Evolutionary conservation across 306 rosid species (phyloP).

Genomic region (Medicago ruthenica): DNA sequence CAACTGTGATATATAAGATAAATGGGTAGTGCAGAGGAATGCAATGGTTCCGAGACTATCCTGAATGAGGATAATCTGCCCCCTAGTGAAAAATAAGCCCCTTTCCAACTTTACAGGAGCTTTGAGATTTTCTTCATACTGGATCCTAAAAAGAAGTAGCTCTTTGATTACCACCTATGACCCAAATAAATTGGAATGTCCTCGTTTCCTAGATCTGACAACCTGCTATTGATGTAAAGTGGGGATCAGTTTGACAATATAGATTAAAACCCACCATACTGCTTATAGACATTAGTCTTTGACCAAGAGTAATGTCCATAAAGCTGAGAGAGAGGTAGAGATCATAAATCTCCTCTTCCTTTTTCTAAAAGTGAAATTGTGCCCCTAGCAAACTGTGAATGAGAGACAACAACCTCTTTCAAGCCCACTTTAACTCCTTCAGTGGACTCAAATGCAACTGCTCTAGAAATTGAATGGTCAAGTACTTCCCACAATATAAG

Average conservation of each 20-base stretch:
- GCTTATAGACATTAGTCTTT: not conserved
- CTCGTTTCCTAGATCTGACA: not conserved
- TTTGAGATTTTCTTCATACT: not conserved
- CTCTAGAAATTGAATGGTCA: conserved; percentile 2
- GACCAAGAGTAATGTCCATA: not conserved
- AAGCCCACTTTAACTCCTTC: conserved; percentile 1
- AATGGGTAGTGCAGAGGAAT: not conserved
- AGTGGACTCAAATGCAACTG: not conserved
- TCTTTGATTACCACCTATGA: not conserved
- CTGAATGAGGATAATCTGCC: not conserved
- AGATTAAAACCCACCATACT: not conserved
- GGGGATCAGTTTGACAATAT: too few species aligned
- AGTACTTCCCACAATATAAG: not conserved
- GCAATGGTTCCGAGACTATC: not conserved
- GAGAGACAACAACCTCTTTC: not conserved
- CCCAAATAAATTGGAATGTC: conserved; percentile 3
- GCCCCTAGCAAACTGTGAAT: conserved; percentile 19
- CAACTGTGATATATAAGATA: not conserved
- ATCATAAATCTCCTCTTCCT: not conserved
- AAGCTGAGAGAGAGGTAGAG: not conserved
- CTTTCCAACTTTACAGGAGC: not conserved
- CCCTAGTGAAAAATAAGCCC: not conserved
- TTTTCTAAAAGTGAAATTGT: not conserved
- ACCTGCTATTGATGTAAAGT: too few species aligned
- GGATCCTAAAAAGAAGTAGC: not conserved